Conservation (phyloP, 139 green algal species). For the Haematococcus lacustris region DNA sequence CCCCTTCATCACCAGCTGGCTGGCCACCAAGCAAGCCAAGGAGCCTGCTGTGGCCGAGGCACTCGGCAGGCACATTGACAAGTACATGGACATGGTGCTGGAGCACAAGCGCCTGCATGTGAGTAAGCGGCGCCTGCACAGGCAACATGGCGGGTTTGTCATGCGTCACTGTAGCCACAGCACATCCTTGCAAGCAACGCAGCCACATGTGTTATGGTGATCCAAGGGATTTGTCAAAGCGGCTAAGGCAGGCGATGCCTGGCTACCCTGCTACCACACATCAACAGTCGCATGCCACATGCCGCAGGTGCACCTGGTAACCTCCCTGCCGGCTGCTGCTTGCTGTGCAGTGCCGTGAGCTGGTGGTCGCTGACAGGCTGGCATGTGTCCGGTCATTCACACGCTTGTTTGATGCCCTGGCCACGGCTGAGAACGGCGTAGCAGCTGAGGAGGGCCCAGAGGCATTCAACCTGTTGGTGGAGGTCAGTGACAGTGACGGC, state of each 20-base stretch:
- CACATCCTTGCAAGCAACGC: too few relatives aligned
- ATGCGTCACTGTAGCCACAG: too few relatives aligned
- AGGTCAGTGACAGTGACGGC: too few relatives aligned
- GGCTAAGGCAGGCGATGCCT: too few relatives aligned
- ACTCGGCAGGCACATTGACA: constrained; percentile 55
- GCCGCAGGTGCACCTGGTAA: too few relatives aligned
- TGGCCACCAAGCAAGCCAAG: constrained; percentile 28
- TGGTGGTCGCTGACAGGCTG: constrained; percentile 64
- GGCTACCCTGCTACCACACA: too few relatives aligned
- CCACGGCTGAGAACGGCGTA: constrained; percentile 51
- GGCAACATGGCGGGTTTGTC: too few relatives aligned
- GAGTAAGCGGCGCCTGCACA: too few relatives aligned
- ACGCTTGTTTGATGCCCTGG: constrained; percentile 66
- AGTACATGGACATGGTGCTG: constrained; percentile 61
- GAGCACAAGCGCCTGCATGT: constrained; percentile 65
- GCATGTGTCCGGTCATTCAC: constrained; percentile 58
- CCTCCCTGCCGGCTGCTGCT: neutral
- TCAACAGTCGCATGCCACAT: too few relatives aligned
- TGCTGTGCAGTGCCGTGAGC: constrained; percentile 38
- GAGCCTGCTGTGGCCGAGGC: constrained; percentile 24
- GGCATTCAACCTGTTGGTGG: constrained; percentile 47
- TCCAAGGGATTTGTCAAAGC: too few relatives aligned
- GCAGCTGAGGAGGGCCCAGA: constrained; percentile 40
- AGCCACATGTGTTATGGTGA: too few relatives aligned
- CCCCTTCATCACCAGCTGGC: constrained; percentile 65